These are phyloP conservation scores for Beauveria australis DNA, from an alignment of 2,329 filamentous ascomycete species.

Conservation along the genomic window DNA sequence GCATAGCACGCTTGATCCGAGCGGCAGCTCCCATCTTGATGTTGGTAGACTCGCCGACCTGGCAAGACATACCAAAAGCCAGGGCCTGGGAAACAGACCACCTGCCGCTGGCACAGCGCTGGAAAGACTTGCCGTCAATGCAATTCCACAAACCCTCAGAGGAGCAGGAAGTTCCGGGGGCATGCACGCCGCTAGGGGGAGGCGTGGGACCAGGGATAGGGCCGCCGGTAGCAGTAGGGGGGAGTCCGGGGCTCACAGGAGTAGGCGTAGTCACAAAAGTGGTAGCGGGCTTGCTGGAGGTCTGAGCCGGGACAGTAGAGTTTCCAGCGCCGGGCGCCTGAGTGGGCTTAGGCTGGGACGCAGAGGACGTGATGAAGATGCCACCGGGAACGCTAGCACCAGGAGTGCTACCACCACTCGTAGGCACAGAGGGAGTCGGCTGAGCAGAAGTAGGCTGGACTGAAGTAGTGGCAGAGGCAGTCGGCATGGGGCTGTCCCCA, in stretches of 20 bases:
- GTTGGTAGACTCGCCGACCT: conserved; percentile 29
- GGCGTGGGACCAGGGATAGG: conserved; percentile 14
- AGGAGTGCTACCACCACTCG: background rate
- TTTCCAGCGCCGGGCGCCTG: background rate
- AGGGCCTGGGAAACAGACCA: conserved; percentile 39
- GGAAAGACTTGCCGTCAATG: conserved; percentile 39
- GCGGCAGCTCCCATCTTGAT: conserved; percentile 26
- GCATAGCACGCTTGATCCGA: conserved; percentile 17
- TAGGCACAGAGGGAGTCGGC: background rate
- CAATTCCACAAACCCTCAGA: conserved; percentile 47
- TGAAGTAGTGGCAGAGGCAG: conserved; percentile 10
- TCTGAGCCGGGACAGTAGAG: background rate
- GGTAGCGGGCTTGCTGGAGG: conserved; percentile 2
- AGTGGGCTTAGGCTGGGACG: background rate
- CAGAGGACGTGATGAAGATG: conserved; percentile 1
- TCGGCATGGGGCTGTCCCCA: conserved; percentile 12
- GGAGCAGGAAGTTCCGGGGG: conserved; percentile 37
- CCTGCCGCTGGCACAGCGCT: conserved; percentile 44
- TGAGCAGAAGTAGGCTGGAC: background rate
- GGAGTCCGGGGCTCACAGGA: background rate
- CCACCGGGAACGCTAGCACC: conserved; percentile 10
- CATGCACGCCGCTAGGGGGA: conserved; percentile 18
- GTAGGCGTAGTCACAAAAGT: conserved; percentile 12
- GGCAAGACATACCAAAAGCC: conserved; percentile 39
- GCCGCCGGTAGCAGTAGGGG: conserved; percentile 1